Evolutionary conservation across 2,329 filamentous ascomycete species (phyloP).

Genomic region (Metarhizium guizhouense): DNA sequence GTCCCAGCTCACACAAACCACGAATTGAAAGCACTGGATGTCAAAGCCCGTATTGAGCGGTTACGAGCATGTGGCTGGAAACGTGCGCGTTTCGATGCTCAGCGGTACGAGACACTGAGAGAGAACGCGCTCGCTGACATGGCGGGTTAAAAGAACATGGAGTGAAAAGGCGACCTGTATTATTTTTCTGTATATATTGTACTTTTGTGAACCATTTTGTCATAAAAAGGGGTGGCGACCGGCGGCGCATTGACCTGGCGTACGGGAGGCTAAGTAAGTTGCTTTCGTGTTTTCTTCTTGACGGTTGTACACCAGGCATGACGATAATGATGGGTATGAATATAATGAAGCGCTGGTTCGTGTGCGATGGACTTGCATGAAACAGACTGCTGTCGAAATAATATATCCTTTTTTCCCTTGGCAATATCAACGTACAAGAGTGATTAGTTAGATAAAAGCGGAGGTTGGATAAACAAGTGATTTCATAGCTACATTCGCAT

Average conservation of each 20-base stretch:
- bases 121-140: slow-evolving; percentile 44
- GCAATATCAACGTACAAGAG: no score
- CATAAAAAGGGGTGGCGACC: no score
- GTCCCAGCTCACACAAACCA: slow-evolving; percentile 18
- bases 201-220: neutral
- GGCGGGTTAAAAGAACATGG: slow-evolving; percentile 5
- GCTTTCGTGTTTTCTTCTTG: no score
- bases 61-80: slow-evolving; percentile 47
- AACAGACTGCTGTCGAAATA: no score
- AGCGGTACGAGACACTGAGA: slow-evolving; percentile 43
- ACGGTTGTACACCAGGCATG: no score
- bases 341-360: no score
- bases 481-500: no score
- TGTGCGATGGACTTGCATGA: no score
- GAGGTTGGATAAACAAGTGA: no score
- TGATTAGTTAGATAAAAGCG: no score
- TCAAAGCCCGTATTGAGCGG: slow-evolving; percentile 43
- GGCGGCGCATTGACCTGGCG: neutral
- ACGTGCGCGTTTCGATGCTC: slow-evolving; percentile 44
- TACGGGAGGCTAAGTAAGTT: neutral
- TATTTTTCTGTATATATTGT: neutral
- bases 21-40: slow-evolving; percentile 29
- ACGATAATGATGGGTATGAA: no score
- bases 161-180: neutral
- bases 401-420: no score